Evolutionary conservation across 257 asterid species (phyloP), one percentile per base, ranked within the genome.

Genomic region (Rehmannia glutinosa): DNA sequence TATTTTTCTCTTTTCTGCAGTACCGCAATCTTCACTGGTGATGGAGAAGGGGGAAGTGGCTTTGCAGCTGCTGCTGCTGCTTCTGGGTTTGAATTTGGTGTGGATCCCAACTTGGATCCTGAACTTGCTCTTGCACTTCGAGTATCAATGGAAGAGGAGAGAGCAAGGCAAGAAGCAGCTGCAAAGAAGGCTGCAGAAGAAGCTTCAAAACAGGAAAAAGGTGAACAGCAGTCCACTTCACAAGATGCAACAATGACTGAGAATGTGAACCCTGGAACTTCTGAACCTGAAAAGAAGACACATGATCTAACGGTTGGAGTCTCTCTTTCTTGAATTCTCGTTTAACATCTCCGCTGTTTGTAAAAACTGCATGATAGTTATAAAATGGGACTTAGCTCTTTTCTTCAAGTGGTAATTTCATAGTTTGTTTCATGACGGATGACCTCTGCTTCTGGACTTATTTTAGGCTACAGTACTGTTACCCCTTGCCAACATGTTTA

Each of bases 91-190:
- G 99, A 91, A 36, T 91, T 94, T 66, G 99, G 99, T 25, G 99
- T 94, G 71, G 98, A 94, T 79, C 99, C 99, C n/a, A 94, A 94
- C 80, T 67, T 94, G 88, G 99, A 94, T 78, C 99, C 99, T 4
- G 99, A 94, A 77, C 99, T 94, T 80, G 98, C 98, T 70, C 96
- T 92, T 60, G 98, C 98, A 46, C 99, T 94, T 66, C 83, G 99
- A 62, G 98, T 94, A 52, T 94, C 99, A 72, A 91, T 94, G 99
- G 99, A 94, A 73, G 99, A 94, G 84, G 99, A 94, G 82, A 89
- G 99, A 77, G 99, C 99, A 65, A 91, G 99, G 83, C 99, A 94
- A 78, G 99, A 89, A 79, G 98, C 96, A 56, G 97, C 98, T 50
- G 99, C 99, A 7, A 94, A 86, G 66, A 91, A 92, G 81, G 94